phyloP scores from a whole-genome alignment of 306 rosid genomes.

The Lathyrus sativus region DNA sequence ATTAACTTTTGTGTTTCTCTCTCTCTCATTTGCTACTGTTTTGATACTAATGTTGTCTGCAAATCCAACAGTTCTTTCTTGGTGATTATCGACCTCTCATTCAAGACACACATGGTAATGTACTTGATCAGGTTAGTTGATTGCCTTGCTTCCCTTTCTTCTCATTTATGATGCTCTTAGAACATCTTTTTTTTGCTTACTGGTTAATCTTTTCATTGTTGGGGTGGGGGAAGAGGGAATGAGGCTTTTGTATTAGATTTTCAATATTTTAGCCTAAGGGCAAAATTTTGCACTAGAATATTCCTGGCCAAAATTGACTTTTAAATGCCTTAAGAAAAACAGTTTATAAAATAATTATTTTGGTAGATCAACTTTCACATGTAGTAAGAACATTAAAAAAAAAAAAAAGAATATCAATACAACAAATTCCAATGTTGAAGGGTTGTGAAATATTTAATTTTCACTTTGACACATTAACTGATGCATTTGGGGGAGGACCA shows the following conservation, averaged over 20 bases:
- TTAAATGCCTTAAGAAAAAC: not conserved
- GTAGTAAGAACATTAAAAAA: not conserved
- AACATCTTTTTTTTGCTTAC: constrained; percentile 30
- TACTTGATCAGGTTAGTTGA: constrained; percentile 85
- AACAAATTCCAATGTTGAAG: constrained; percentile 4
- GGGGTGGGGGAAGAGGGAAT: not conserved
- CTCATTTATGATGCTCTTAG: constrained; percentile 16
- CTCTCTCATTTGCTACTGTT: constrained; percentile 32
- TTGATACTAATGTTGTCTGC: constrained; percentile 33
- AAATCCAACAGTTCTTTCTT: constrained; percentile 79
- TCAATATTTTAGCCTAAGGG: not conserved
- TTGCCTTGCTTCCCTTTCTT: constrained; percentile 9
- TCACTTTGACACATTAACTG: constrained; percentile 18
- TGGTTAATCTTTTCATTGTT: not conserved
- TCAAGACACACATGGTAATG: constrained; percentile 86
- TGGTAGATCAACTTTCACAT: constrained; percentile 14
- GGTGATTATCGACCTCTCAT: constrained; percentile 97
- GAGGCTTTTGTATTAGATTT: constrained; percentile 10
- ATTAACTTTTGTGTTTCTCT: constrained; percentile 27
- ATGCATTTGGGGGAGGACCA: constrained; percentile 20
- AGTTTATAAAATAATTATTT: not conserved
- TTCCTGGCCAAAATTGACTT: constrained; percentile 14
- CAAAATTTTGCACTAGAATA: constrained; percentile 14
- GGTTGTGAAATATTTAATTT: constrained; percentile 18
- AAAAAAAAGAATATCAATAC: constrained; percentile 1